phyloP scores from a whole-genome alignment of 2,329 filamentous ascomycete species.

The Fusarium poae region DNA sequence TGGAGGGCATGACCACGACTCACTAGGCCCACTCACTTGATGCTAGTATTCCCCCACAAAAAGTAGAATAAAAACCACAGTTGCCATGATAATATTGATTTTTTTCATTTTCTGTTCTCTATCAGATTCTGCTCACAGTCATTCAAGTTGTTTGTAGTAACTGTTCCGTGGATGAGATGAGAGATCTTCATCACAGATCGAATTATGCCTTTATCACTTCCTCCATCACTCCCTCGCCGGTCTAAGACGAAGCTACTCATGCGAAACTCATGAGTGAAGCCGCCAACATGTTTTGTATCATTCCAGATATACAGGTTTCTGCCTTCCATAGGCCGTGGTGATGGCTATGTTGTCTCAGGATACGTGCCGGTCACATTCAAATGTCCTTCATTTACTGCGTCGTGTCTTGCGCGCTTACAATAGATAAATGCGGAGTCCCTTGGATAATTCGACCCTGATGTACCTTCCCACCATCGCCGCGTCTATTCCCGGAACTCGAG shows the following conservation, averaged over 20 bases:
- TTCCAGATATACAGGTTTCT: neutral
- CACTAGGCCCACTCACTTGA: neutral
- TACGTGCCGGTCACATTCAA: neutral
- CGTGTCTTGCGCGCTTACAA: neutral
- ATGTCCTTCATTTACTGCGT: neutral
- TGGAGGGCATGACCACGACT: neutral
- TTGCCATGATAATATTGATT: neutral
- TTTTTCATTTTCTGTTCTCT: neutral
- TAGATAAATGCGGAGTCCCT: neutral
- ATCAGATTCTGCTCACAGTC: neutral
- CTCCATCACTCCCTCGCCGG: too few relatives aligned
- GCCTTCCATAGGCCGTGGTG: too few relatives aligned
- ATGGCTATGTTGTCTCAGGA: neutral
- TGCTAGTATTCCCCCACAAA: slow-evolving; percentile 4
- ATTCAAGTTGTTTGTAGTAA: neutral
- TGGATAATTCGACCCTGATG: accelerated
- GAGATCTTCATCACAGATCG: neutral
- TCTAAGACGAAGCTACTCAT: neutral
- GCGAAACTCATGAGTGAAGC: neutral
- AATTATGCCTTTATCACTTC: neutral
- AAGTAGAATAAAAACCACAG: slow-evolving; percentile 4
- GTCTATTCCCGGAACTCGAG: neutral
- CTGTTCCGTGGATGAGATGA: neutral
- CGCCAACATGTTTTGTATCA: neutral
- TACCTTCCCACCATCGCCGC: neutral